These are phyloP conservation scores for Aspergillus indologenus DNA, from an alignment of 495 filamentous ascomycete species.

Conservation along the genomic window DNA sequence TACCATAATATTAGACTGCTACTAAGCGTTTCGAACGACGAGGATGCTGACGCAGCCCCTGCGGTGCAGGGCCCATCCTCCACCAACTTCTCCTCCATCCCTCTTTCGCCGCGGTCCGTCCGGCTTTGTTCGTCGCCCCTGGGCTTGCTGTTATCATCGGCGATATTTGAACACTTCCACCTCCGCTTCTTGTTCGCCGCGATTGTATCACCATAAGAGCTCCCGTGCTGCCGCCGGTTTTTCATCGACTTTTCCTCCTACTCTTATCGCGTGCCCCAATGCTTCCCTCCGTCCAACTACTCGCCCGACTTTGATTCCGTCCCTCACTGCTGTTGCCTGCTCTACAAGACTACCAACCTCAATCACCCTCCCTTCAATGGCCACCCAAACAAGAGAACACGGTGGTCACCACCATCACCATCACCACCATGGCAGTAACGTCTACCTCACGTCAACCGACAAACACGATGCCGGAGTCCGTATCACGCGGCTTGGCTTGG, in stretches of 20 bases:
- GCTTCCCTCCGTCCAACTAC: conserved; percentile 20
- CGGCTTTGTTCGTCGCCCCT: conserved; percentile 12
- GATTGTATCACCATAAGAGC: conserved; percentile 5
- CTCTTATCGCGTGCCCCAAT: conserved; percentile 19
- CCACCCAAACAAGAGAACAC: conserved; percentile 40
- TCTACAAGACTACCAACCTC: conserved; percentile 15
- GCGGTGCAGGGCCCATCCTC: conserved; percentile 44
- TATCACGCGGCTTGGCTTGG: conserved; percentile 88
- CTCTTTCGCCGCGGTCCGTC: conserved; percentile 15
- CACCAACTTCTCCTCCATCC: conserved; percentile 18
- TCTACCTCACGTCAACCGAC: conserved; percentile 82
- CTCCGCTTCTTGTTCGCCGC: neutral
- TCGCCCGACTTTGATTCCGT: conserved; percentile 15
- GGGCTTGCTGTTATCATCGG: conserved; percentile 29
- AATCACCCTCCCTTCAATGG: conserved; percentile 28
- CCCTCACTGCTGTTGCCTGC: conserved; percentile 4
- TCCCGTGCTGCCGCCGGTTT: conserved; percentile 10
- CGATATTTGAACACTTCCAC: conserved; percentile 17
- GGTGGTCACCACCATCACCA: conserved; percentile 41
- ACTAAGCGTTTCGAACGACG: conserved; percentile 2
- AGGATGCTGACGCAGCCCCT: conserved; percentile 50
- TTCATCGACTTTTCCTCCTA: neutral
- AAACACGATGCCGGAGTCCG: conserved; percentile 91
- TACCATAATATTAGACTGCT: neutral
- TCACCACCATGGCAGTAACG: conserved; percentile 82